Conservation (phyloP, 108 stramenopile species). For the Conticribra weissflogii region DNA sequence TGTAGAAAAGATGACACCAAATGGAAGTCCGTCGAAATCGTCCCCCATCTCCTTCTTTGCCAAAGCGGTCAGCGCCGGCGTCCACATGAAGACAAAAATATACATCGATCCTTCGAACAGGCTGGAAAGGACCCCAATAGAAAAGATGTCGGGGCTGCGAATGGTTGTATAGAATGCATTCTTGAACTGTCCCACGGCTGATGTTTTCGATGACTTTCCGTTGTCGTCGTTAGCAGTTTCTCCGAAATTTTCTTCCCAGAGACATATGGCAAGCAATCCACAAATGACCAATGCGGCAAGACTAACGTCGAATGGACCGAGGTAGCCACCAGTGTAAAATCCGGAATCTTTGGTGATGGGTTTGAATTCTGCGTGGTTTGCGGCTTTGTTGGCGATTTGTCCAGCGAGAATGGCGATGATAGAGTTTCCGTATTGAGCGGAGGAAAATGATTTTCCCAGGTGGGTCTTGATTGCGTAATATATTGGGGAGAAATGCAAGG, state of each 20-base stretch:
- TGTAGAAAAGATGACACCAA: slow-evolving; percentile 93
- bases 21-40: slow-evolving; percentile 66
- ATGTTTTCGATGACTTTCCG: slow-evolving; percentile 23
- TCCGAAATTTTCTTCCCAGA: slow-evolving; percentile 98
- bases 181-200: slow-evolving; percentile 45
- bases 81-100: slow-evolving; percentile 98
- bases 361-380: slow-evolving; percentile 45
- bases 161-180: slow-evolving; percentile 64
- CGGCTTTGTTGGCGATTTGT: slow-evolving; percentile 85
- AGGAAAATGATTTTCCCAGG: slow-evolving; percentile 83
- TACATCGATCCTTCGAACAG: slow-evolving; percentile 95
- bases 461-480: slow-evolving; percentile 48
- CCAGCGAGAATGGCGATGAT: slow-evolving; percentile 94
- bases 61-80: slow-evolving; percentile 76
- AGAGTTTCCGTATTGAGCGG: slow-evolving; percentile 91
- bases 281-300: slow-evolving; percentile 75
- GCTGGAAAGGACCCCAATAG: slow-evolving; percentile 85
- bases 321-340: slow-evolving; percentile 81
- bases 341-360: slow-evolving; percentile 36
- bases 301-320: slow-evolving; percentile 95
- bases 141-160: slow-evolving; percentile 70
- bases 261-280: slow-evolving; percentile 60
- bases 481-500: not conserved
- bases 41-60: slow-evolving; percentile 56
- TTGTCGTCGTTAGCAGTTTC: slow-evolving; percentile 39